phyloP scores from a whole-genome alignment of 2,329 filamentous ascomycete genomes.

The Seiridium unicorne region DNA sequence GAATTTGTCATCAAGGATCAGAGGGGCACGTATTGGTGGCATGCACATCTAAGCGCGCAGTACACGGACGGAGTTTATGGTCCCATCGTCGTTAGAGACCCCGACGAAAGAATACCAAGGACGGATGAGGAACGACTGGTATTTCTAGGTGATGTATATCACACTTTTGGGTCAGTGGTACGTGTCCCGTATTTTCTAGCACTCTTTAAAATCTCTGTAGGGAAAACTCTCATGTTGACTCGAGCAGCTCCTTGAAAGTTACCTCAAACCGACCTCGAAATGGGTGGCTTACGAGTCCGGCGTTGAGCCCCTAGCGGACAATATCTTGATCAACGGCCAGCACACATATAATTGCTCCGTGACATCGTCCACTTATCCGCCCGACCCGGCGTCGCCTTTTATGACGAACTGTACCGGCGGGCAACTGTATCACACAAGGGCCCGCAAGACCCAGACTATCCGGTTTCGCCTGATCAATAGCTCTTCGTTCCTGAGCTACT shows the following conservation, averaged over 20 bases:
- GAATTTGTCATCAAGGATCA: slow-evolving; percentile 51
- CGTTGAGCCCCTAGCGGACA: slow-evolving; percentile 39
- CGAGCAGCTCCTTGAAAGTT: slow-evolving; percentile 23
- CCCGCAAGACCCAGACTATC: slow-evolving; percentile 23
- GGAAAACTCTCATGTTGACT: slow-evolving; percentile 9
- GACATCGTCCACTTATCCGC: slow-evolving; percentile 24
- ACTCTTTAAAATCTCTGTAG: not conserved
- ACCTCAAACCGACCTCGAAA: slow-evolving; percentile 28
- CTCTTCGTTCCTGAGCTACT: slow-evolving; percentile 35
- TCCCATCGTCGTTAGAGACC: slow-evolving; percentile 49
- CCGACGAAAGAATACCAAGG: slow-evolving; percentile 25
- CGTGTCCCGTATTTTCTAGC: slow-evolving; percentile 13
- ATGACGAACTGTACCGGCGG: slow-evolving; percentile 26
- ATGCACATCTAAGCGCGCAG: slow-evolving; percentile 59
- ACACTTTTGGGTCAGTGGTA: slow-evolving; percentile 30
- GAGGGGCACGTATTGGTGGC: slow-evolving; percentile 50
- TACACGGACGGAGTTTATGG: slow-evolving; percentile 66
- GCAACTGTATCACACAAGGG: slow-evolving; percentile 27
- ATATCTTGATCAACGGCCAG: slow-evolving; percentile 38
- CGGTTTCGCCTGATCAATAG: slow-evolving; percentile 39
- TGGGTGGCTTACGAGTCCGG: slow-evolving; percentile 33
- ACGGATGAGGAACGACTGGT: slow-evolving; percentile 34
- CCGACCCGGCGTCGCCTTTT: slow-evolving; percentile 9
- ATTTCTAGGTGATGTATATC: slow-evolving; percentile 38
- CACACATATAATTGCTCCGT: slow-evolving; percentile 32